A percentile compares a stretch with the other conserved stretches of the same genome.
Evolutionary conservation across 805 yeast species (phyloP).

Genomic region (Ogataea populi-albae): DNA sequence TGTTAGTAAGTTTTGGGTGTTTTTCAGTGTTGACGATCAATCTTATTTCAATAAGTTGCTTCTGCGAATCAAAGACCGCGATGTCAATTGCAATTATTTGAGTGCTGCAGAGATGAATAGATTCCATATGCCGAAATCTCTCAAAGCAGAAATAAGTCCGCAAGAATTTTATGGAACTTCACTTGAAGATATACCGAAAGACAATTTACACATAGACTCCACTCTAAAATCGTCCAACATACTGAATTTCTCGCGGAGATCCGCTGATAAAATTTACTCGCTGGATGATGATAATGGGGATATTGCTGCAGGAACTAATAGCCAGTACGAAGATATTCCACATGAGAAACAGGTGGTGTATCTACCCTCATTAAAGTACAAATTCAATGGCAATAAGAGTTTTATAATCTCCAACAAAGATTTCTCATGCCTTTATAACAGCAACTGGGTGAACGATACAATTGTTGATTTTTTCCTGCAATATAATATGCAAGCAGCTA

Average conservation of each 20-base stretch:
- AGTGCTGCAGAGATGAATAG: constrained; percentile 13
- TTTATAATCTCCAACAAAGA: constrained; percentile 66
- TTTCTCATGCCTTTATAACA: constrained; percentile 72
- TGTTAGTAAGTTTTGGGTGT: constrained; percentile 12
- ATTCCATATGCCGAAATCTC: constrained; percentile 3
- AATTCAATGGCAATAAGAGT: constrained; percentile 51
- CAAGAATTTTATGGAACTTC: constrained; percentile 12
- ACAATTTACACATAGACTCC: constrained; percentile 8
- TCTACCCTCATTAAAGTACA: constrained; percentile 41
- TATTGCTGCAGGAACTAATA: constrained; percentile 18
- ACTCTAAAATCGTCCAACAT: constrained; percentile 10
- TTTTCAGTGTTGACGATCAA: constrained; percentile 8
- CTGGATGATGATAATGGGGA: constrained; percentile 42
- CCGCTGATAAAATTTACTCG: not conserved
- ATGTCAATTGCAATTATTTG: constrained; percentile 7
- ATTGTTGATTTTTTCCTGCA: constrained; percentile 81
- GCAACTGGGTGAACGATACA: constrained; percentile 87
- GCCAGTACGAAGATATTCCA: constrained; percentile 30
- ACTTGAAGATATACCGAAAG: not conserved
- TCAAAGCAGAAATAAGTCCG: constrained; percentile 7
- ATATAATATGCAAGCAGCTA: constrained; percentile 42
- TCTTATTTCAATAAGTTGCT: constrained; percentile 5
- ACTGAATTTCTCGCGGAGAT: constrained; percentile 9
- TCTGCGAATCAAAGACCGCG: not conserved
- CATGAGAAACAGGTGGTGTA: constrained; percentile 30